Base-by-base conservation (phyloP, 192 early-diverging fungal species). In the Mortierella hygrophila region DNA sequence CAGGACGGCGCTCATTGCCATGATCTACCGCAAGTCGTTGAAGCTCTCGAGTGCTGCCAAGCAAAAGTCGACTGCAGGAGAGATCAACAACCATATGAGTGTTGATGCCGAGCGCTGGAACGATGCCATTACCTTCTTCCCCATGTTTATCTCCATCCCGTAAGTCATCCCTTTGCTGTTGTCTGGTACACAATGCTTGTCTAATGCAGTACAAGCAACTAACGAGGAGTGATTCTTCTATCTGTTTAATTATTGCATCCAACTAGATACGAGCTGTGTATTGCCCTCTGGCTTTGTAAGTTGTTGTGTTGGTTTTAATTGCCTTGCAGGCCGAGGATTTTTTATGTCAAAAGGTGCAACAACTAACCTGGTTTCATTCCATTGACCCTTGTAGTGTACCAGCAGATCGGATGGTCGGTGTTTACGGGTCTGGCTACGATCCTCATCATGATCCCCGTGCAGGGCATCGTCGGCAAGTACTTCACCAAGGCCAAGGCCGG, bases 71-170 rank as follows among this genome's bases (percentile, higher is more conserved):
- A 88, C 82, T 18, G 75, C 80, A 0, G 89, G 89, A 20, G 89
- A 90, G 68, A 90, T 90, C 68, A 79, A 83, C 40, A 90, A 90
- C 44, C 86, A 85, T 16, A 85, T 90, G 73, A 79, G 74, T n/a
- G 83, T 88, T 15, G 89, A 90, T 71, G 89, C 89, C 11, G 84
- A 86, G 47, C 70, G 84, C 37, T 86, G 79, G 84, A 23, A 68
- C 4, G 79, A 86, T 5, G 72, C 71, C 23, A 47, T 76, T 42
- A 72, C 40, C 29, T 80, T 86, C 65, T 44, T 86, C 47, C 75
- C 84, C 20, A 86, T 86, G 84, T 77, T 70, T 32, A 15, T 86
- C 44, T 71, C 68, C 8, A 81, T 77, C 42, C 79, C 78, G 10
- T 86, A 77, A 32, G 77, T 72, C 35, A n/a, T 32, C 11, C 0